Evolutionary conservation across 2,329 filamentous ascomycete genomes (phyloP), one percentile per base, ranked within the genome.

Genomic region (Colletotrichum coccodes): DNA sequence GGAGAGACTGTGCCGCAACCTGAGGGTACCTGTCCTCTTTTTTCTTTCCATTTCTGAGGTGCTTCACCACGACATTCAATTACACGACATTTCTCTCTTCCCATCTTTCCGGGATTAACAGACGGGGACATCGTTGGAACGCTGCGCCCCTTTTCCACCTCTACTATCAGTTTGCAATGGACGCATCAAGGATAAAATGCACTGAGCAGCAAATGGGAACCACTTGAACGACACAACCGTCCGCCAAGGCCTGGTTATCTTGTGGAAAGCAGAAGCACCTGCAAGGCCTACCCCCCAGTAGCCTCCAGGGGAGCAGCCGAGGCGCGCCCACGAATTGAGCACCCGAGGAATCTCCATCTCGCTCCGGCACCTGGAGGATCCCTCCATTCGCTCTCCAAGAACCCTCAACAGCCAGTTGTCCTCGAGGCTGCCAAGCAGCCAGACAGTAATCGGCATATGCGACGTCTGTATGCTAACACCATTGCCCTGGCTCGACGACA

Each of bases 261-360:
- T 42, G 44, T 49, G 49, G 49, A 57, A 49, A 46, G 49, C 26
- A 56, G 40, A 44, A 69, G 54, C 40, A 60, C 28, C 21, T 36
- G 42, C 66, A 69, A 49, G 36, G 66, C 54, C 54, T 69, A 66
- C 62, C 66, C 62, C 66, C 66, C 66, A 57, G 66, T 56, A 54
- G 47, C 40, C 49, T 44, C 56, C 61, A 69, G 54, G 61, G 66
- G 47, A 32, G 34, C 54, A 47, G 40, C 38, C 47, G 52, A 63
- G 50, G 26, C 60, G 14, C 26, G 30, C 28, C 49, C 36, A 34
- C 47, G 64, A 44, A 57, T 46, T 23, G 26, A 60, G 36, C 60
- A 54, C 38, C 38, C 38, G 28, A 53, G 32, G 32, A 58, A 67
- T 64, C 52, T 18, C 23, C 52, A 58, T 68, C 52, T 38, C 46